Evolutionary conservation across 208 protist species (phyloP).

Genomic region (Trypanosoma boissoni): DNA sequence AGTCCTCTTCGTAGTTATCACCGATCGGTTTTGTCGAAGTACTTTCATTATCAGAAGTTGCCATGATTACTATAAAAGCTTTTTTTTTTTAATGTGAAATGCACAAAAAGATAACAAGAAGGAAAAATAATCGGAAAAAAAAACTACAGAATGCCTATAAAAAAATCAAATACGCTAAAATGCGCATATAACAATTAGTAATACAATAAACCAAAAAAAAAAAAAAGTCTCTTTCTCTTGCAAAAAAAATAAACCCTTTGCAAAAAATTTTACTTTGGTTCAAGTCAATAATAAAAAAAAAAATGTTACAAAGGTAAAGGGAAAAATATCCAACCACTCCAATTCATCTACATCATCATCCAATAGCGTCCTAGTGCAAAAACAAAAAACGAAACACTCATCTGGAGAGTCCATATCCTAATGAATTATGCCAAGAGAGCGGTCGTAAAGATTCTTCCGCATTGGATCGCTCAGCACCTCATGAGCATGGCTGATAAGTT

Average conservation of each 20-base stretch:
- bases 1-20: conserved; percentile 31
- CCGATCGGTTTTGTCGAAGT: not conserved
- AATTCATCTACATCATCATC: too few species aligned
- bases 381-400: conserved; percentile 14
- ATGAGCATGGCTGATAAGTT: conserved; percentile 94
- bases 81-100: too few species aligned
- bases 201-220: conserved; percentile 12
- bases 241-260: not conserved
- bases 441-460: conserved; percentile 94
- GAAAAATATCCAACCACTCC: not conserved
- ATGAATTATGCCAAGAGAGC: conserved; percentile 27
- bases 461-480: conserved; percentile 90
- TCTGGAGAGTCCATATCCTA: not conserved
- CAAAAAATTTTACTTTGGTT: not conserved
- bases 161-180: too few species aligned
- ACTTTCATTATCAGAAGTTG: not conserved
- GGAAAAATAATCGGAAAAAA: conserved; percentile 2
- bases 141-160: not conserved
- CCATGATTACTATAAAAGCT: conserved; percentile 6
- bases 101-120: conserved; percentile 12
- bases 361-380: too few species aligned
- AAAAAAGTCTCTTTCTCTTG: conserved; percentile 7
- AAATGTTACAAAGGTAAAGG: not conserved
- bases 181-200: not conserved
- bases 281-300: not conserved